Percentiles rank a stretch among this genome's conserved stretches.
Conservation (phyloP, 148 eudicot genomes). For the Fagopyrum esculentum region DNA sequence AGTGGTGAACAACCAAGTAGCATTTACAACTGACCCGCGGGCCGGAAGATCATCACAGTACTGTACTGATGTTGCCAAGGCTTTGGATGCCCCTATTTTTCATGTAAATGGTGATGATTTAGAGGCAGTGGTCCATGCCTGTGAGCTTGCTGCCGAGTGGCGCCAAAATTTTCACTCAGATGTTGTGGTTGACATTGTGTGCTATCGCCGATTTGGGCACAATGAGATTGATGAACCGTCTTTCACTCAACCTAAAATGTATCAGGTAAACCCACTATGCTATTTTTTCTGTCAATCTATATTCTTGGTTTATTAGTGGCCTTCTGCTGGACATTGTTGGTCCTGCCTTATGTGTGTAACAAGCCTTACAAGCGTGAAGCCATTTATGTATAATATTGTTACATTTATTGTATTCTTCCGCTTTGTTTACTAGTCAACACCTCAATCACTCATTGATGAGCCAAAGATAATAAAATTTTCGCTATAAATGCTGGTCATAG, state of each 20-base stretch:
- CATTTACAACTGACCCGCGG: conserved; percentile 83
- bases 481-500: conserved; percentile 18
- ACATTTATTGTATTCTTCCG: neutral
- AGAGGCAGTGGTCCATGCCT: conserved; percentile 86
- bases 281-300: neutral
- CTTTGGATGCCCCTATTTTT: conserved; percentile 79
- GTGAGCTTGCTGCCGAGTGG: conserved; percentile 99
- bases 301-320: neutral
- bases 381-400: neutral
- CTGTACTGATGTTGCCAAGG: conserved; percentile 96
- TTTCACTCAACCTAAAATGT: conserved; percentile 92
- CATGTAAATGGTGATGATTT: conserved; percentile 96
- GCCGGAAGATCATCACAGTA: conserved; percentile 91
- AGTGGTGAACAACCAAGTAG: conserved; percentile 92
- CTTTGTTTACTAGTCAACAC: neutral
- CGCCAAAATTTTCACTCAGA: conserved; percentile 92
- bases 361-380: neutral
- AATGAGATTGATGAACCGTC: conserved; percentile 96
- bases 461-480: neutral
- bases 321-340: neutral
- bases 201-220: conserved; percentile 91
- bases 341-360: neutral
- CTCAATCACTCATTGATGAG: neutral
- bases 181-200: conserved; percentile 87
- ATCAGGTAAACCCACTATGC: conserved; percentile 38